Percentiles rank a stretch among this genome's conserved stretches.
phyloP scores from a whole-genome alignment of 2,329 filamentous ascomycete species.

The Phoma herbarum region DNA sequence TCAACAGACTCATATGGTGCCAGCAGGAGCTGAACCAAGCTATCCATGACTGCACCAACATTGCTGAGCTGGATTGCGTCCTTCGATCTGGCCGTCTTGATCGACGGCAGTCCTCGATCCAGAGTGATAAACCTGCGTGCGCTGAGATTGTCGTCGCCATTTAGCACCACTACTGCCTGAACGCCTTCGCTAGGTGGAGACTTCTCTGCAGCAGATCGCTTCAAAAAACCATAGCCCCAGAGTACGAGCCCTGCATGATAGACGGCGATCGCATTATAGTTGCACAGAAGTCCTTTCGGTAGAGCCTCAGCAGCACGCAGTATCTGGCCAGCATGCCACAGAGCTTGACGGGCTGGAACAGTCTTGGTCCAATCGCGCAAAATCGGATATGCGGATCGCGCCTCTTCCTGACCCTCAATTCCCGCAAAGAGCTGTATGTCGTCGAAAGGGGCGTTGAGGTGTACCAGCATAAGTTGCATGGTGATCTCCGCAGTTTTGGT shows the following conservation, averaged over 20 bases:
- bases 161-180: constrained; percentile 56
- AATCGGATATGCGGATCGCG: constrained; percentile 65
- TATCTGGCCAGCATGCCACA: constrained; percentile 75
- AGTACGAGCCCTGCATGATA: constrained; percentile 74
- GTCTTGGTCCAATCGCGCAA: constrained; percentile 68
- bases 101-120: constrained; percentile 63
- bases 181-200: constrained; percentile 42
- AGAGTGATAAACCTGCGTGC: constrained; percentile 67
- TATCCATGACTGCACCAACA: constrained; percentile 66
- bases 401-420: constrained; percentile 72
- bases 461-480: constrained; percentile 66
- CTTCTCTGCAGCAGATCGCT: constrained; percentile 39
- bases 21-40: constrained; percentile 66
- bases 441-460: constrained; percentile 70
- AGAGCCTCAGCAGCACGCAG: constrained; percentile 67
- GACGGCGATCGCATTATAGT: constrained; percentile 73
- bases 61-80: constrained; percentile 58
- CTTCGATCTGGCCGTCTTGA: constrained; percentile 48
- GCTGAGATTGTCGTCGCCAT: constrained; percentile 62
- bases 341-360: constrained; percentile 64
- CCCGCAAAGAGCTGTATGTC: constrained; percentile 74
- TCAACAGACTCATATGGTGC: constrained; percentile 55
- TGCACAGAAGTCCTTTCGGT: constrained; percentile 63
- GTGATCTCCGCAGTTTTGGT: constrained; percentile 44
- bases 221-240: constrained; percentile 72